Percentiles rank a stretch among this genome's conserved stretches.
phyloP scores from a whole-genome alignment of 805 yeast species.

The Vanderwaltozyma tropicalis region DNA sequence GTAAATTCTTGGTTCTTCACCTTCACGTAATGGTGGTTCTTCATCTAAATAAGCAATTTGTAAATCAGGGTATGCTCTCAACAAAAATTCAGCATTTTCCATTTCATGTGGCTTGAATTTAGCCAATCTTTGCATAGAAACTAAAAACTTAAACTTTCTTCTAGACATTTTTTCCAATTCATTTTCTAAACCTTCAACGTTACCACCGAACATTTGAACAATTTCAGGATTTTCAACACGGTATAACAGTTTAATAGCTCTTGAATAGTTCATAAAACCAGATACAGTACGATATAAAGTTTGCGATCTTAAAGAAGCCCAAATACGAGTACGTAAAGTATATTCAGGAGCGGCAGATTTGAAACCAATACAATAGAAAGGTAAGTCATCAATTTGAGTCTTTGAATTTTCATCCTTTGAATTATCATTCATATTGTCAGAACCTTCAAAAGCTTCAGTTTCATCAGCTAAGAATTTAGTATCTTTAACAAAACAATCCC shows the following conservation, averaged over 20 bases:
- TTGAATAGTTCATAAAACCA: slow-evolving; percentile 96
- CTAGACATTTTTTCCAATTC: slow-evolving; percentile 85
- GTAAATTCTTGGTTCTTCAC: slow-evolving; percentile 60
- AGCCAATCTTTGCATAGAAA: slow-evolving; percentile 77
- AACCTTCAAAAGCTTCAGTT: slow-evolving; percentile 59
- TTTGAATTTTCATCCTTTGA: slow-evolving; percentile 58
- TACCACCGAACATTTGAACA: slow-evolving; percentile 96
- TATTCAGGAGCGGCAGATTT: slow-evolving; percentile 96
- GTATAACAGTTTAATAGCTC: slow-evolving; percentile 87
- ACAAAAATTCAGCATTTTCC: slow-evolving; percentile 69
- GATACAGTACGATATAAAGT: slow-evolving; percentile 93
- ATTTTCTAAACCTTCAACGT: slow-evolving; percentile 89
- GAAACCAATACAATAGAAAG: slow-evolving; percentile 93
- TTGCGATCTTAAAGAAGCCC: slow-evolving; percentile 97
- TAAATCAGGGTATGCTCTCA: slow-evolving; percentile 75
- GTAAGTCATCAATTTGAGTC: slow-evolving; percentile 78
- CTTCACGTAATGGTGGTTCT: slow-evolving; percentile 65
- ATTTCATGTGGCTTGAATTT: slow-evolving; percentile 62
- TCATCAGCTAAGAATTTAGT: slow-evolving; percentile 92
- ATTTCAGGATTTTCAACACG: slow-evolving; percentile 92
- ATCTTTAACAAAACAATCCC: slow-evolving; percentile 96
- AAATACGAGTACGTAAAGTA: slow-evolving; percentile 88
- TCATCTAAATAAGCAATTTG: slow-evolving; percentile 91
- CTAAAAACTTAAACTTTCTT: slow-evolving; percentile 70
- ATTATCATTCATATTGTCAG: slow-evolving; percentile 24